phyloP scores from a whole-genome alignment of 331 rosid species.

The Saraca asoca region DNA sequence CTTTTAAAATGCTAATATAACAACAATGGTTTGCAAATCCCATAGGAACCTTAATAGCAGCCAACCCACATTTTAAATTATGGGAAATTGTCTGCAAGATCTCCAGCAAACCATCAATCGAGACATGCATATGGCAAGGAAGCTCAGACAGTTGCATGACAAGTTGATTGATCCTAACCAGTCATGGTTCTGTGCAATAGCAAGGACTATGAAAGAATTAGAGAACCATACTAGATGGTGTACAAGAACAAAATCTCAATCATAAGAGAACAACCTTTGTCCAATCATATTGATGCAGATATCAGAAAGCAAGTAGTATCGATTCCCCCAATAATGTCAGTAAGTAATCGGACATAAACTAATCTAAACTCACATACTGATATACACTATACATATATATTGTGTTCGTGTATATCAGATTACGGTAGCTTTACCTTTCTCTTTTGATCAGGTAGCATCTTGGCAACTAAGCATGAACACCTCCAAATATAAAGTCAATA shows the following conservation, averaged over 20 bases:
- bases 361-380: conserved; percentile 17
- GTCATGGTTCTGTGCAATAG: not conserved
- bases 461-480: conserved; percentile 48
- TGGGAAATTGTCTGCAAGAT: not conserved
- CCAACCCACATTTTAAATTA: conserved; percentile 2
- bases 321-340: not conserved
- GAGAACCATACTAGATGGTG: too few relatives aligned
- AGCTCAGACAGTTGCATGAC: not conserved
- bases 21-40: conserved; percentile 12
- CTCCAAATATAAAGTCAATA: conserved; percentile 37
- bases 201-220: too few relatives aligned
- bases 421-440: conserved; percentile 68
- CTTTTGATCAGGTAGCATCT: conserved; percentile 85
- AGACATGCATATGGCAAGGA: not conserved
- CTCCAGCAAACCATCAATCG: conserved; percentile 15
- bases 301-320: conserved; percentile 24
- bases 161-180: not conserved
- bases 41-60: conserved; percentile 15
- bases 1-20: not conserved
- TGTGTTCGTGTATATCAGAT: not conserved
- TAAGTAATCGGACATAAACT: conserved; percentile 8
- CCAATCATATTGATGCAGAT: not conserved
- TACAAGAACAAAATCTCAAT: too few relatives aligned
- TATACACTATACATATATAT: not conserved
- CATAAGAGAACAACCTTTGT: too few relatives aligned